Evolutionary conservation across 2,329 filamentous ascomycete species (phyloP), one percentile per base, ranked within the genome.

Genomic region (Drechslerella coelobrocha): DNA sequence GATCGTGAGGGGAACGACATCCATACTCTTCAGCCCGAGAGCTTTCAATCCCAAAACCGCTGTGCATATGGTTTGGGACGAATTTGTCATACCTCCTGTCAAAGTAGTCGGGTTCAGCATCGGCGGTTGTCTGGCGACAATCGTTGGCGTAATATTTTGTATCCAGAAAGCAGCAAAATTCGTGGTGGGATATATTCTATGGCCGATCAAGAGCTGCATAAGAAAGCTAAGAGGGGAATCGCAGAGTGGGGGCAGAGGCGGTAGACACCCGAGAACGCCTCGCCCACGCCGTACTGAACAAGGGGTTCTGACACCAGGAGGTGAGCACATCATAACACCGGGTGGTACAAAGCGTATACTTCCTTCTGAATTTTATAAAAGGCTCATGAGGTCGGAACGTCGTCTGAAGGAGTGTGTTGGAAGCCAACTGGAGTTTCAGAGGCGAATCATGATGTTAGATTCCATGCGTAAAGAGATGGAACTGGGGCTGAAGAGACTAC

Each of bases 61-160:
- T 1, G 5, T 47, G 0, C 9, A 5, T 7, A 52, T 14, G 31
- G 19, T 66, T 4, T 66, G 53, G 61, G 5, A 3, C 1, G 45
- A 47, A 2, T 66, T 66, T 27, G 12, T 66, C 17, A 45, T 19
- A n/a, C 61, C 61, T 1, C 61, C 61, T 1, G 12, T 53, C 5
- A 37, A 47, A 26, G 4, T 47, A 2, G 34, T 53, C 3, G 43
- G 41, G 2, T 51, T 39, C 27, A 24, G 8, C 1, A 24, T 63
- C 1, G 56, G 41, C 8, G 19, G 4, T 8, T 26, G 2, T 21
- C 21, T 2, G 37, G 9, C 23, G n/a, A 29, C n/a, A 2, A 5
- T 34, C n/a, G 27, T 37, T 19, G 45, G 12, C 12, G 7, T 17
- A 10, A n/a, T 45, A 8, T 17, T 45, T 17, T 45, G n/a, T 8